Evolutionary conservation across 2,329 filamentous ascomycete species (phyloP), one percentile per base, ranked within the genome.

Genomic region (Cladophialophora psammophila): DNA sequence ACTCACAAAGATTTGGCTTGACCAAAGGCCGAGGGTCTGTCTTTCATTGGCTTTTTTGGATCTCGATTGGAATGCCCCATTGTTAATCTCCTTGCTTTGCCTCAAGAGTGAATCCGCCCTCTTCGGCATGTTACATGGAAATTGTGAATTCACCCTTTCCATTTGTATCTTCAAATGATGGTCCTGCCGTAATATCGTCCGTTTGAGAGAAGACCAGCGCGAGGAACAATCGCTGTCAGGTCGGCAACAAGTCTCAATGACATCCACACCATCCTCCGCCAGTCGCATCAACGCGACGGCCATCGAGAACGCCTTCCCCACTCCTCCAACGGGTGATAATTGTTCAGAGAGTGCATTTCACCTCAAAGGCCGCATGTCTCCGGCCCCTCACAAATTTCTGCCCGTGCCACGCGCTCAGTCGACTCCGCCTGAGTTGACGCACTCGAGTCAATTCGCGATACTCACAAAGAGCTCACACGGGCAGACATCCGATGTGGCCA

Each of bases 271-370:
- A 20, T 66, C 68, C n/a, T 66, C 68, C 12, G 56, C 57, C 31
- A 70, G 63, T 61, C 68, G 50, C 32, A 70, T 70, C 61, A 66
- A 70, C 54, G 68, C 60, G 31, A 65, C 54, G 53, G 32, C 65
- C 31, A 42, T 72, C 48, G 70, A 74, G 52, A 72, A 72, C 52
- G 67, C 69, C 50, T 74, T 74, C 53, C 71, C 72, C 4, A 73
- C 72, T 45, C 71, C 72, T 32, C 65, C 70, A 4, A 68, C 50
- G 1, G 63, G 65, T 15, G 60, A 65, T 3, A 61, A 35, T 34
- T 59, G 26, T 13, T 34, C 38, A 32, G 64, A 66, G 18, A 35
- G 58, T 32, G 38, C 60, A 12, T 69, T 60, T 42, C 65, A 60
- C 15, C 62, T 66, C 52, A 69, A 67, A 34, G 67, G 62, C 34